Evolutionary conservation across 2,329 filamentous ascomycete genomes (phyloP).

Genomic region (Dryadomyces quercivorus): DNA sequence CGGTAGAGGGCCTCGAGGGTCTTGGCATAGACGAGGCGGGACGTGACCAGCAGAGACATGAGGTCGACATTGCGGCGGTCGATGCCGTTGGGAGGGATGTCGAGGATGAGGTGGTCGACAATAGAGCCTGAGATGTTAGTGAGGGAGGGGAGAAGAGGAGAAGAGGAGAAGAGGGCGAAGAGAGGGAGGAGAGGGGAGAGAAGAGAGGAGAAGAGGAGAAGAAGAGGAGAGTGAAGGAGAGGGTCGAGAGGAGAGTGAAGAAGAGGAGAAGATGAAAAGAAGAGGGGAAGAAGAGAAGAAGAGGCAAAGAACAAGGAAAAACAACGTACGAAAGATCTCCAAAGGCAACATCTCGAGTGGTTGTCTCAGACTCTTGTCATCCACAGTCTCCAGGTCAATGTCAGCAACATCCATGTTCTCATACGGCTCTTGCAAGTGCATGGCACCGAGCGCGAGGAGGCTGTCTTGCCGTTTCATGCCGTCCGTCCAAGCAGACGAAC

Average conservation of each 20-base stretch:
- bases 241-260: no score
- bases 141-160: neutral
- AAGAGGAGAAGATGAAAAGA: neutral
- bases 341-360: constrained; percentile 53
- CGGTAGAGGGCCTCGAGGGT: constrained; percentile 66
- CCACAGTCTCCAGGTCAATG: constrained; percentile 5
- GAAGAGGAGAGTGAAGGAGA: neutral
- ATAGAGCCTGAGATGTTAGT: constrained; percentile 44
- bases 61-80: constrained; percentile 67
- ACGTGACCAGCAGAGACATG: constrained; percentile 64
- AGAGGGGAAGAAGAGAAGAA: neutral
- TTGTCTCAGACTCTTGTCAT: neutral
- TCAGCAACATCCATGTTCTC: constrained; percentile 4
- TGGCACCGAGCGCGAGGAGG: neutral
- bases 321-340: constrained; percentile 61
- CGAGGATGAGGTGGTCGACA: constrained; percentile 60
- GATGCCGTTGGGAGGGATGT: constrained; percentile 63
- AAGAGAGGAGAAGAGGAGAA: constrained; percentile 1
- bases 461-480: constrained; percentile 1
- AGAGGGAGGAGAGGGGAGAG: neutral
- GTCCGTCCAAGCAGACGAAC: neutral
- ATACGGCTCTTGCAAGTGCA: constrained; percentile 4
- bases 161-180: constrained; percentile 1
- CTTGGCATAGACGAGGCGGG: constrained; percentile 58
- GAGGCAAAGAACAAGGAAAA: no score